A percentile compares a stretch with the other conserved stretches of the same genome.
Evolutionary conservation across 257 asterid species (phyloP).

Genomic region (Solanum sitiens): DNA sequence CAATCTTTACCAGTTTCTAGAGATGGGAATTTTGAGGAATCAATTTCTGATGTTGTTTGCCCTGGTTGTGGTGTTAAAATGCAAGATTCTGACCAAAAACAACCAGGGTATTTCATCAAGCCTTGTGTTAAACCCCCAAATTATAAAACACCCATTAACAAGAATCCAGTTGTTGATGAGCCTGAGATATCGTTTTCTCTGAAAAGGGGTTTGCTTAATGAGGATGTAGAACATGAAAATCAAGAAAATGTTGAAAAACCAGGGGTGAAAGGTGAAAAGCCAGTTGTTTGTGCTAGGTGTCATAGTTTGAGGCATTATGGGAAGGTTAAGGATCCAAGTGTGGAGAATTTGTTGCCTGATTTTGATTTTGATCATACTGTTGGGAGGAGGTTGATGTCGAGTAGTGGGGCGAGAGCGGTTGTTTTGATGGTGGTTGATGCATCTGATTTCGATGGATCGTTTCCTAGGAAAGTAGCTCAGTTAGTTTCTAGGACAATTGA

Average conservation of each 20-base stretch:
- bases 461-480: constrained; percentile 67
- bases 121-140: constrained; percentile 31
- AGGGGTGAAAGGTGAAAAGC: constrained; percentile 25
- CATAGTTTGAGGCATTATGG: constrained; percentile 67
- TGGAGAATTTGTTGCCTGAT: constrained; percentile 73
- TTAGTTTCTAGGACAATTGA: constrained; percentile 50
- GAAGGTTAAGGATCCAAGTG: constrained; percentile 50
- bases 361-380: constrained; percentile 87
- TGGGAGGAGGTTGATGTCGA: constrained; percentile 64
- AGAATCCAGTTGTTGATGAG: constrained; percentile 45
- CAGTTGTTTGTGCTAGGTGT: constrained; percentile 75
- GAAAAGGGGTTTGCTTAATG: constrained; percentile 47
- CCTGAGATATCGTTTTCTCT: constrained; percentile 48
- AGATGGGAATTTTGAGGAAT: constrained; percentile 79
- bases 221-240: constrained; percentile 23
- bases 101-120: constrained; percentile 47
- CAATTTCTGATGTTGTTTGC: constrained; percentile 32
- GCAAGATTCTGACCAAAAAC: constrained; percentile 65
- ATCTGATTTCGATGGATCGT: constrained; percentile 80
- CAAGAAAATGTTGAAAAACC: constrained; percentile 2
- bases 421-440: constrained; percentile 82
- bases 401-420: constrained; percentile 55
- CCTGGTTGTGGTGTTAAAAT: constrained; percentile 80
- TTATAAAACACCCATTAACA: constrained; percentile 40
- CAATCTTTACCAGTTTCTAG: constrained; percentile 27